Evolutionary conservation across 2,329 filamentous ascomycete genomes (phyloP).

Genomic region (Penicillium sclerotigenum): DNA sequence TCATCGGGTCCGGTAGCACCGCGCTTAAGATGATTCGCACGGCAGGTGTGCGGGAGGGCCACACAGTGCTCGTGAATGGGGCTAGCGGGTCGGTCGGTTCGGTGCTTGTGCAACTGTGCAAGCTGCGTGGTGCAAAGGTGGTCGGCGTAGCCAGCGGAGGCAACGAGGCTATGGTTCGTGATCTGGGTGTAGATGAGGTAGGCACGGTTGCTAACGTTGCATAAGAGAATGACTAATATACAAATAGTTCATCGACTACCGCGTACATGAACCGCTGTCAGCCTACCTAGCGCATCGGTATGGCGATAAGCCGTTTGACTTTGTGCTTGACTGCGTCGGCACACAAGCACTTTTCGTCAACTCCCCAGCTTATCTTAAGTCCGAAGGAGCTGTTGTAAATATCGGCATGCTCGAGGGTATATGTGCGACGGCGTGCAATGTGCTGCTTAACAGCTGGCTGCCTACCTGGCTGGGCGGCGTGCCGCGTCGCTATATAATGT

Average conservation of each 20-base stretch:
- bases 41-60: conserved; percentile 16
- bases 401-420: conserved; percentile 2
- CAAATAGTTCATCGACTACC: conserved; percentile 15
- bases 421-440: background rate
- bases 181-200: conserved; percentile 19
- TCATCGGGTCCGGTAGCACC: conserved; percentile 12
- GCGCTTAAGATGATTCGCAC: conserved; percentile 20
- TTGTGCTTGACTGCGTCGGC: conserved; percentile 20
- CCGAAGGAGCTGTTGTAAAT: conserved; percentile 11
- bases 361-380: conserved; percentile 16
- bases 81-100: conserved; percentile 20
- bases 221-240: background rate
- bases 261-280: conserved; percentile 8
- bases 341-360: conserved; percentile 18
- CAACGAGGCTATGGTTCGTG: conserved; percentile 18
- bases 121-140: conserved; percentile 15
- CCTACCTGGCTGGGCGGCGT: conserved; percentile 15
- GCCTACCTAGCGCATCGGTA: conserved; percentile 11
- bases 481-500: conserved; percentile 13
- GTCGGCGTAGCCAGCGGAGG: conserved; percentile 20
- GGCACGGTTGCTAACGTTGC: background rate
- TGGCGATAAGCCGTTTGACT: conserved; percentile 17
- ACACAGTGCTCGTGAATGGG: conserved; percentile 18
- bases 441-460: conserved; percentile 2
- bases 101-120: conserved; percentile 19